These are phyloP conservation scores for Talaromyces sp. DNA, from an alignment of 2,329 filamentous ascomycete species.

Conservation along the genomic window DNA sequence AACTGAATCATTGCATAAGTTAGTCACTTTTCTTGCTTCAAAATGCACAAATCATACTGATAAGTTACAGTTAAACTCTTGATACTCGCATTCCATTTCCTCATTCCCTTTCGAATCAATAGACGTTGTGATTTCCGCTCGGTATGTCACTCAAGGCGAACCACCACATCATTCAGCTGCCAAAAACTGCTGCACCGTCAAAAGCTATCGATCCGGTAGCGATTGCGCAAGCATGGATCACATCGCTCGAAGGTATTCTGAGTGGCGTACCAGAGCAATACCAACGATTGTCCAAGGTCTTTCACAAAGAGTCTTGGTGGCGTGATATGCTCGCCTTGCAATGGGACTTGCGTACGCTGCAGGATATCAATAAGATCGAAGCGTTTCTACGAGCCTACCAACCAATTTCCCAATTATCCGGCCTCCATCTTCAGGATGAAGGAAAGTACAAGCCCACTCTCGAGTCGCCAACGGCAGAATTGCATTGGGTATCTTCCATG, in stretches of 20 bases:
- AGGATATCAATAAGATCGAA: constrained; percentile 29
- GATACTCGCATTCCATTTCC: neutral
- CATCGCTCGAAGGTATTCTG: neutral
- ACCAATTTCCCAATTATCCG: neutral
- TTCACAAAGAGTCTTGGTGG: constrained; percentile 41
- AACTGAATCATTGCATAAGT: neutral
- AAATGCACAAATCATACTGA: neutral
- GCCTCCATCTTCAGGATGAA: neutral
- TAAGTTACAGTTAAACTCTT: neutral
- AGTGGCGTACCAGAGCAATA: neutral
- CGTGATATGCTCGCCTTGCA: constrained; percentile 39
- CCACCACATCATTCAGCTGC: neutral
- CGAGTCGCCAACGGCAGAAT: neutral
- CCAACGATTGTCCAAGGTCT: constrained; percentile 21
- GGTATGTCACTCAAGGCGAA: neutral
- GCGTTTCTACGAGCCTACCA: constrained; percentile 20
- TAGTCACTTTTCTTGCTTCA: neutral
- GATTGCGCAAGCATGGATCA: neutral
- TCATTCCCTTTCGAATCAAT: neutral
- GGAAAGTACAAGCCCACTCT: neutral
- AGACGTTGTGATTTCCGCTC: neutral
- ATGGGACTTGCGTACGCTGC: constrained; percentile 38
- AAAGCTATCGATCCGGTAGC: neutral
- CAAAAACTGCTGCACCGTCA: neutral
- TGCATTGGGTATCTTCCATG: constrained; percentile 31